Evolutionary conservation across 2,329 filamentous ascomycete species (phyloP), one percentile per base, ranked within the genome.

Genomic region (Fusarium musae): DNA sequence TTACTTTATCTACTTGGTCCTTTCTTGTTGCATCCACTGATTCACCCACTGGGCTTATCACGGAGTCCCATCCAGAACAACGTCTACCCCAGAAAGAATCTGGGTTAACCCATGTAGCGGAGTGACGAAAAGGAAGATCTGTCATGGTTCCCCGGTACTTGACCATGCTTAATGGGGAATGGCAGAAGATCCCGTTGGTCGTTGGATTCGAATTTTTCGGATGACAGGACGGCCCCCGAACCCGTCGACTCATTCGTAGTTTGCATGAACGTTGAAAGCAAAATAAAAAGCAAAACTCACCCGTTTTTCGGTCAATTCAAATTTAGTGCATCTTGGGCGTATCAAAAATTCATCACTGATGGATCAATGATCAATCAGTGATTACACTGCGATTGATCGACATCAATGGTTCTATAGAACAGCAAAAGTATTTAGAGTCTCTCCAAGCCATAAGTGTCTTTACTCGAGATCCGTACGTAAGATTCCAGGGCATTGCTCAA

Each of bases 401-500:
- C 21, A 3, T 28, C 43, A 28, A 28, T 28, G 43, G 2, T 9
- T 3, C 28, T 9, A 32, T 12, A 2, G 9, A n/a, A 6, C 4
- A 32, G 4, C 4, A 9, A 32, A 3, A 12, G 28, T 50, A 50
- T 50, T 50, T 50, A 50, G 2, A 50, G 28, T 6, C 46, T 5
- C 9, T 17, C 4, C 9, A 17, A 9, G 46, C 10, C 21, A 9
- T 32, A 11, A 4, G 21, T 49, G 3, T 4, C 21, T 32, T 32
- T 4, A 4, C 30, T 16, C 10, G 4, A 12, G 28, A 49, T 32
- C 10, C 2, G 21, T 9, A 17, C 10, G 32, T 17, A 23, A 9
- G 0, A n/a, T 49, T 32, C 0, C 13, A 32, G 6, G 9, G 0
- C 46, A 32, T 49, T 32, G 15, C 30, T 49, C 10, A 12, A 32